Base-by-base conservation (phyloP, 495 filamentous ascomycete genomes). In the Aspergillus ostianus region DNA sequence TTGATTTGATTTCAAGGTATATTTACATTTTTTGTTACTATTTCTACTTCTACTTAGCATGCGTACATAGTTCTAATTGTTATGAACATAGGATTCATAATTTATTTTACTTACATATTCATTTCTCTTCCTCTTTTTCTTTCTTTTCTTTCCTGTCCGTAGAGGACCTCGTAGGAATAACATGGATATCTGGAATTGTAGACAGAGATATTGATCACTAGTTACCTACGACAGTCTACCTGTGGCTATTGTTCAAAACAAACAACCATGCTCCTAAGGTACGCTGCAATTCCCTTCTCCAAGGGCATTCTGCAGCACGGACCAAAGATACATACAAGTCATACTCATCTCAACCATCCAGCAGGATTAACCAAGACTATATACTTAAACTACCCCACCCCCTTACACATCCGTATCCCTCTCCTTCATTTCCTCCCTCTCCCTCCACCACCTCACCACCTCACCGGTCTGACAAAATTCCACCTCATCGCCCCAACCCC, bases 401-500 rank as follows among this genome's bases (percentile, higher is more conserved):
- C 49, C 23, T n/a, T 26, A 26, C 21, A 51, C 2, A 8, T 51
- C 49, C 21, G 1, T 51, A 8, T 51, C 49, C 21, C 23, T 51
- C 29, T 32, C 29, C 23, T 10, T 27, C 49, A 3, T n/a, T 21
- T 27, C 6, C 49, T 55, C 41, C 36, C 41, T 20, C 41, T 54
- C 57, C 51, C 53, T 46, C 53, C 53, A 61, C 47, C 58, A 55
- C 51, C 45, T 58, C 41, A 45, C 54, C 26, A 56, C 48, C 45
- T 56, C 54, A 23, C 54, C 54, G 6, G 54, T 56, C 23, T 56
- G 54, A 49, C 54, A 56, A 57, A 73, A 77, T 69, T 84, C 81
- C 21, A 85, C 82, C 62, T 82, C 78, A 6, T 71, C 71, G 2
- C 72, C 76, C 55, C 65, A 73, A 27, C 70, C 72, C 67, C 80